Conservation (phyloP, 2,329 filamentous ascomycete genomes). For the Colletotrichum simmondsii region DNA sequence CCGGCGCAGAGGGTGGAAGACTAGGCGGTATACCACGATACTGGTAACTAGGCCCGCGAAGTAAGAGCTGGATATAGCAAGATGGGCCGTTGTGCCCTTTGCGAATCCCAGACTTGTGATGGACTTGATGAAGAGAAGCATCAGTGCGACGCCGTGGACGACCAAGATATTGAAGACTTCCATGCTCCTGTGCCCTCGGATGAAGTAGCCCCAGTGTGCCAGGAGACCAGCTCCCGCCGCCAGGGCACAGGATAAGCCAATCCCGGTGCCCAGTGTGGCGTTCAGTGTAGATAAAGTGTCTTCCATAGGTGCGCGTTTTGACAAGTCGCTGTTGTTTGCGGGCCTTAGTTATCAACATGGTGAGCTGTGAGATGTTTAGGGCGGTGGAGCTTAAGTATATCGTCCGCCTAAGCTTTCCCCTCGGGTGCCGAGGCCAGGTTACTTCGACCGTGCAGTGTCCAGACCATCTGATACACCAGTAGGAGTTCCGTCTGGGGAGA, state of each 20-base stretch:
- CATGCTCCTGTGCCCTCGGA: slow-evolving; percentile 6
- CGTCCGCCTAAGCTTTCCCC: background rate
- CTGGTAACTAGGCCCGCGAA: slow-evolving; percentile 40
- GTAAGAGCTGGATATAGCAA: slow-evolving; percentile 15
- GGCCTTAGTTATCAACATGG: background rate
- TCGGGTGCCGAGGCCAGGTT: background rate
- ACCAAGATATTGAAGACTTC: background rate
- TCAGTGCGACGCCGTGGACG: slow-evolving; percentile 2
- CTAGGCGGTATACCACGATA: slow-evolving; percentile 36
- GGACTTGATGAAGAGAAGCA: slow-evolving; percentile 4
- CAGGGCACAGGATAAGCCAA: background rate
- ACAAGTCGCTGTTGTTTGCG: background rate
- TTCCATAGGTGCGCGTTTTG: background rate
- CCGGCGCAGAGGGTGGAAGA: slow-evolving; percentile 33
- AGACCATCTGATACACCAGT: background rate
- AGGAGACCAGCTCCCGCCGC: slow-evolving; percentile 23
- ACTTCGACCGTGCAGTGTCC: background rate
- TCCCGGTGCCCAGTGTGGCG: background rate
- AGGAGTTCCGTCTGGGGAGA: background rate
- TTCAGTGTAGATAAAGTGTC: background rate
- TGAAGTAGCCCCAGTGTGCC: slow-evolving; percentile 31
- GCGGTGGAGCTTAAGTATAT: background rate
- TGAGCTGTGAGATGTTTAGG: background rate
- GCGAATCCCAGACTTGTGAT: background rate
- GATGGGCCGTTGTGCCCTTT: background rate